A percentile compares a stretch with the other conserved stretches of the same genome.
These are phyloP conservation scores for Rhodotorula paludigena DNA, from an alignment of 768 basidiomycete species.

Conservation along the genomic window DNA sequence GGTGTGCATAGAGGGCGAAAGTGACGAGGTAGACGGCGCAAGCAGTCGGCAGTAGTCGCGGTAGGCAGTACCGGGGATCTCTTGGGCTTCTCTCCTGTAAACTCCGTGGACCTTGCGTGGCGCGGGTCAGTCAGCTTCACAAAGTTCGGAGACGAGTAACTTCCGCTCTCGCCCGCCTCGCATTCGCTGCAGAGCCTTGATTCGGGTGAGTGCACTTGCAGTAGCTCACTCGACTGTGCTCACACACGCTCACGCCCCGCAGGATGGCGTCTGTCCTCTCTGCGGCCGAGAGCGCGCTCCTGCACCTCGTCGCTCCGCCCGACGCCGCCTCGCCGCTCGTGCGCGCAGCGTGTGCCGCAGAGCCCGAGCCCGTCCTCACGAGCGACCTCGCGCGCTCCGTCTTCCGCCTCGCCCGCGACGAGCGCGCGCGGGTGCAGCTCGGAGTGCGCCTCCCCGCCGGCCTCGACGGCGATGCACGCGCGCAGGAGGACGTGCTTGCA, in stretches of 20 bases:
- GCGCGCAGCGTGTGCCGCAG: slow-evolving; percentile 15
- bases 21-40: background rate
- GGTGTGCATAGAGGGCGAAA: background rate
- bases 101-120: background rate
- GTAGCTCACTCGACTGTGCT: no score
- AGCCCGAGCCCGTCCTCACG: slow-evolving; percentile 7
- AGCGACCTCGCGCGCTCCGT: slow-evolving; percentile 7
- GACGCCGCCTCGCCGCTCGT: background rate
- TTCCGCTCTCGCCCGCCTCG: background rate
- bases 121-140: background rate
- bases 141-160: background rate
- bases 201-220: background rate
- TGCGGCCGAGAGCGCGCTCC: slow-evolving; percentile 16
- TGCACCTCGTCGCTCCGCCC: slow-evolving; percentile 8
- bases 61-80: no score
- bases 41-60: no score
- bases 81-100: no score
- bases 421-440: background rate
- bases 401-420: slow-evolving; percentile 1
- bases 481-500: slow-evolving; percentile 49
- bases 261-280: background rate
- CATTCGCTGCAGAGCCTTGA: background rate
- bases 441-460: background rate
- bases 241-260: no score
- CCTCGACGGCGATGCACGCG: background rate